Conservation (phyloP, 805 yeast genomes). For the Candida dendrica region DNA sequence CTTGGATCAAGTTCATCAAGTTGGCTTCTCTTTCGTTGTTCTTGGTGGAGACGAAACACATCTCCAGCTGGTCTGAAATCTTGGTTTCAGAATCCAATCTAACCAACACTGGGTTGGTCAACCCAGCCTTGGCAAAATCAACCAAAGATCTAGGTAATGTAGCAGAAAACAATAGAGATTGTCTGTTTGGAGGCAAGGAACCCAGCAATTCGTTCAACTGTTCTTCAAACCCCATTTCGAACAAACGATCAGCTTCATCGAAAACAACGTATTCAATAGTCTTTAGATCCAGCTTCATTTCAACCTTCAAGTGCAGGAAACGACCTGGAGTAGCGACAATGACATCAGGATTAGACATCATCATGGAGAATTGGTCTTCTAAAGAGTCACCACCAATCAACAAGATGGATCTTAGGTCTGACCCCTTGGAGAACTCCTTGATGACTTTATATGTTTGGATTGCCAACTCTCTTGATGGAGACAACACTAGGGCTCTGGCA, state of each 20-base stretch:
- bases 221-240: slow-evolving; percentile 94
- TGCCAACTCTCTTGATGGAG: slow-evolving; percentile 97
- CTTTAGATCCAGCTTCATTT: slow-evolving; percentile 82
- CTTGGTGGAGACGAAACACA: slow-evolving; percentile 79
- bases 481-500: slow-evolving; percentile 76
- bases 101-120: slow-evolving; percentile 85
- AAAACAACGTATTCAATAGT: slow-evolving; percentile 86
- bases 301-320: slow-evolving; percentile 90
- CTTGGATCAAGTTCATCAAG: slow-evolving; percentile 67
- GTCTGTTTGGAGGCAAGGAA: slow-evolving; percentile 74
- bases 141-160: slow-evolving; percentile 89
- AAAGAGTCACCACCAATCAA: slow-evolving; percentile 98
- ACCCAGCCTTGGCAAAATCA: slow-evolving; percentile 96
- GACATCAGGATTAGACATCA: slow-evolving; percentile 93
- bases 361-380: slow-evolving; percentile 89
- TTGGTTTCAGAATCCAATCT: slow-evolving; percentile 90
- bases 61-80: slow-evolving; percentile 82
- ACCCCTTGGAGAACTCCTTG: slow-evolving; percentile 78
- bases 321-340: slow-evolving; percentile 97
- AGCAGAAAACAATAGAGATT: slow-evolving; percentile 87
- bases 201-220: slow-evolving; percentile 86
- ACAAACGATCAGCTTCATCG: slow-evolving; percentile 95
- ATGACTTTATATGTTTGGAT: slow-evolving; percentile 84
- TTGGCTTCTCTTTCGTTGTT: slow-evolving; percentile 87
- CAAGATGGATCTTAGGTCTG: slow-evolving; percentile 73